phyloP scores from a whole-genome alignment of 345 rosid species.

The Abelmoschus esculentus region DNA sequence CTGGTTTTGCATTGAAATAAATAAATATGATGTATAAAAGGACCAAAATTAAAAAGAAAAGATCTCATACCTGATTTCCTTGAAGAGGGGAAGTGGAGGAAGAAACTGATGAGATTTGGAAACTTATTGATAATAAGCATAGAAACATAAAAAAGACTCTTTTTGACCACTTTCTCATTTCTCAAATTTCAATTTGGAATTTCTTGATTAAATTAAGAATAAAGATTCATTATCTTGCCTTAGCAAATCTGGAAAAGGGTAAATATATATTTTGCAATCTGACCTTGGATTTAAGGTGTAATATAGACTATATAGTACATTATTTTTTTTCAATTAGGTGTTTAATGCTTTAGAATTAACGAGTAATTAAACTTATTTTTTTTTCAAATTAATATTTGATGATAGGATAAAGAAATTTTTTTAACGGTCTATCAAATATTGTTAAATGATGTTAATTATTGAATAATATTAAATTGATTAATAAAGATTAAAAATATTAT shows the following conservation, averaged over 20 bases:
- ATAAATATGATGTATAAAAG: neutral
- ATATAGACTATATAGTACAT: too few species aligned
- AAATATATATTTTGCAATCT: too few species aligned
- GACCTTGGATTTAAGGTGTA: too few species aligned
- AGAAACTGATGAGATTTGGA: neutral
- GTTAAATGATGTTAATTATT: too few species aligned
- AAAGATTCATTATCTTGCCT: neutral
- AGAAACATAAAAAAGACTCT: constrained; percentile 16
- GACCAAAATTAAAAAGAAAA: neutral
- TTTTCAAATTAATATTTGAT: too few species aligned
- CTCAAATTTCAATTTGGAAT: constrained; percentile 5
- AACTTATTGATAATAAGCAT: constrained; percentile 7
- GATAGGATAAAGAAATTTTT: too few species aligned
- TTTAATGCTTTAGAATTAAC: too few species aligned
- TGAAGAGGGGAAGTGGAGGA: constrained; percentile 10
- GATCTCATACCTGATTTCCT: constrained; percentile 6
- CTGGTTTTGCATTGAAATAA: neutral
- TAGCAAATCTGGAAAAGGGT: neutral
- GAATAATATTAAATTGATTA: too few species aligned
- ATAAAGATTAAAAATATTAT: too few species aligned
- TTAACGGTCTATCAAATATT: too few species aligned
- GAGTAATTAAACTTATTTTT: too few species aligned
- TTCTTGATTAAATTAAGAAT: neutral
- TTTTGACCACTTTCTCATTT: constrained; percentile 12
- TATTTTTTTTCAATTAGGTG: too few species aligned